Conservation (phyloP, 2,329 filamentous ascomycete genomes). For the Ophiocordyceps australis region DNA sequence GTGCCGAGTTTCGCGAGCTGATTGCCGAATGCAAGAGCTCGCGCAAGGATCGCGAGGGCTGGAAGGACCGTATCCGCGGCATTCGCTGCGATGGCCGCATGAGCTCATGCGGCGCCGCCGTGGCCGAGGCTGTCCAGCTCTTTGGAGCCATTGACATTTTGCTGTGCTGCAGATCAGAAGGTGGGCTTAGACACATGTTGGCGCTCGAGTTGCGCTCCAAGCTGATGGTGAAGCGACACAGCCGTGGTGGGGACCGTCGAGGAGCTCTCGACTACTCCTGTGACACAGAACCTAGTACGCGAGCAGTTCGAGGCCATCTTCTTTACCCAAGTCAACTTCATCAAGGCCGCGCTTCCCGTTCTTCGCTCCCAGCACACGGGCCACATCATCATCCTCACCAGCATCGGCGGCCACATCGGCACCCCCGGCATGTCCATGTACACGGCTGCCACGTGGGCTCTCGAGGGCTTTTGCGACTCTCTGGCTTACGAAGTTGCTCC, state of each 20-base stretch:
- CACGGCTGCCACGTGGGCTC: slow-evolving; percentile 81
- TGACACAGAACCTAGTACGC: slow-evolving; percentile 61
- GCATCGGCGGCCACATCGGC: slow-evolving; percentile 80
- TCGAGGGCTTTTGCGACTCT: slow-evolving; percentile 91
- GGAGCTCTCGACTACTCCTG: slow-evolving; percentile 57
- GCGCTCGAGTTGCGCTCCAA: neutral
- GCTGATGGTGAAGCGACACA: slow-evolving; percentile 13
- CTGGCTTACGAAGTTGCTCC: slow-evolving; percentile 92
- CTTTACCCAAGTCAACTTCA: slow-evolving; percentile 91
- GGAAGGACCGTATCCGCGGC: slow-evolving; percentile 58
- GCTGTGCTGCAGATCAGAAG: slow-evolving; percentile 76
- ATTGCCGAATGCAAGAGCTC: slow-evolving; percentile 49
- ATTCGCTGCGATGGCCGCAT: slow-evolving; percentile 47
- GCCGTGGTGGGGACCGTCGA: slow-evolving; percentile 83
- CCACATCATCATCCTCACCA: slow-evolving; percentile 79
- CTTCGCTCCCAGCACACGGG: slow-evolving; percentile 68
- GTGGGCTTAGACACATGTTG: slow-evolving; percentile 20
- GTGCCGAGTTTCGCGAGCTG: slow-evolving; percentile 64
- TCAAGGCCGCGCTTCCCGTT: slow-evolving; percentile 69
- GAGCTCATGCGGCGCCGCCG: slow-evolving; percentile 63
- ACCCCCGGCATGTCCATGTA: slow-evolving; percentile 85
- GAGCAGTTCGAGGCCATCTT: slow-evolving; percentile 92
- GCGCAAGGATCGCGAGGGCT: slow-evolving; percentile 51
- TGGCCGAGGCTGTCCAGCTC: slow-evolving; percentile 68
- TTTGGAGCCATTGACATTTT: slow-evolving; percentile 85